These are phyloP conservation scores for Kodamaea laetipori DNA, from an alignment of 805 yeast genomes.

Conservation along the genomic window DNA sequence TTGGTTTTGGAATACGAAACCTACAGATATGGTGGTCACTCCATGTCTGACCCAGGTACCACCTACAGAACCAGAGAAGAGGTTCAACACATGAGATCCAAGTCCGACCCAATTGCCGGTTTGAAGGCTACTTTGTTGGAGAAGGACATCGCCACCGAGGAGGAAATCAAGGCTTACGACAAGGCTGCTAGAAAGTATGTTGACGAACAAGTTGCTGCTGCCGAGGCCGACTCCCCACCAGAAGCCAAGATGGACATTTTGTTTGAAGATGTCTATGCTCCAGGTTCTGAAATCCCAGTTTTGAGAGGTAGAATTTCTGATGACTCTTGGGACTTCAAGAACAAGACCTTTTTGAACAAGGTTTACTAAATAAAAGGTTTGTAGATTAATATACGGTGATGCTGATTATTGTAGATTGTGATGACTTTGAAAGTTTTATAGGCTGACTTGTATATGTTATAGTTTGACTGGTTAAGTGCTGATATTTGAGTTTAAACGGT, in stretches of 20 bases:
- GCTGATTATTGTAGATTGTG: too few species aligned
- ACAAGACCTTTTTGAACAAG: slow-evolving; percentile 47
- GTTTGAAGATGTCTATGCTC: slow-evolving; percentile 95
- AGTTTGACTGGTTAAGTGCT: too few species aligned
- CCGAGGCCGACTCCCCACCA: slow-evolving; percentile 93
- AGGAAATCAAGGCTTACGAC: slow-evolving; percentile 90
- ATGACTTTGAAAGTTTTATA: too few species aligned
- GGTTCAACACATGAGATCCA: slow-evolving; percentile 98
- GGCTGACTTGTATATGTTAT: too few species aligned
- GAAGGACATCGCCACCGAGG: slow-evolving; percentile 85
- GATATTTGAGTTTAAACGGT: too few species aligned
- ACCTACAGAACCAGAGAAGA: slow-evolving; percentile 99
- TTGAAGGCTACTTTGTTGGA: slow-evolving; percentile 85
- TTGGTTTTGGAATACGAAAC: slow-evolving; percentile 95
- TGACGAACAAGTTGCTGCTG: slow-evolving; percentile 90
- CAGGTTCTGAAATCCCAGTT: slow-evolving; percentile 88
- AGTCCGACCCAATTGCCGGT: slow-evolving; percentile 97
- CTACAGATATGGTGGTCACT: slow-evolving; percentile 99
- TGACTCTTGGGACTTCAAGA: slow-evolving; percentile 85
- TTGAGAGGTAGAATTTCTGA: slow-evolving; percentile 96
- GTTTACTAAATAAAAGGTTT: slow-evolving; percentile 37
- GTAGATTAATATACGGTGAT: neutral
- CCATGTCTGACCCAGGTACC: slow-evolving; percentile 99
- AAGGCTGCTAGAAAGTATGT: slow-evolving; percentile 95
- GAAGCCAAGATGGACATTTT: slow-evolving; percentile 92